Conservation (phyloP, 1,284 basidiomycete genomes). For the Cutaneotrichosporon daszewskae region DNA sequence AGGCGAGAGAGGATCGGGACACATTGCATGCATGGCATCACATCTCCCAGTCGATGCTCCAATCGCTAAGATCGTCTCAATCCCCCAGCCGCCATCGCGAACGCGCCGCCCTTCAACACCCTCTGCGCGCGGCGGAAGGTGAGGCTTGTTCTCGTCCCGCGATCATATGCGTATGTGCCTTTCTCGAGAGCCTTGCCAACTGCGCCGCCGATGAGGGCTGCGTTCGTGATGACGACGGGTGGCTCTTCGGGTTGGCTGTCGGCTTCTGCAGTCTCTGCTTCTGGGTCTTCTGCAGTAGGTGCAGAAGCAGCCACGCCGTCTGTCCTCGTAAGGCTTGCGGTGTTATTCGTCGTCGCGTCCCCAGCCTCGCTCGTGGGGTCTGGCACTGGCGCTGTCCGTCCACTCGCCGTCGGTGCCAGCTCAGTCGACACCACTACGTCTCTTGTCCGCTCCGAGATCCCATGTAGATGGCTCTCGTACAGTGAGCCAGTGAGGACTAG, state of each 20-base stretch:
- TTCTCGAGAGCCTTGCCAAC: conserved; percentile 26
- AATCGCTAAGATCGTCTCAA: too few relatives aligned
- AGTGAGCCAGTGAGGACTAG: conserved; percentile 66
- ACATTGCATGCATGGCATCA: conserved; percentile 1
- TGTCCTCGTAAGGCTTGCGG: not conserved
- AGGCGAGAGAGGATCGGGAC: not conserved
- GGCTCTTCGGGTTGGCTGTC: not conserved
- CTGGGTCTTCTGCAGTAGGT: not conserved
- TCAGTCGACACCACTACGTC: not conserved
- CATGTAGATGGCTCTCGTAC: conserved; percentile 68
- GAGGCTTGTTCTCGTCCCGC: conserved; percentile 67
- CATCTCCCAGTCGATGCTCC: not conserved
- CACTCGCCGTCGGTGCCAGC: too few relatives aligned
- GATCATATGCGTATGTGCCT: conserved; percentile 48
- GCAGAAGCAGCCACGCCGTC: not conserved
- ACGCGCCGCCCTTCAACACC: conserved; percentile 50
- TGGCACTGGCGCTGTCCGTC: too few relatives aligned
- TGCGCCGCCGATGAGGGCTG: conserved; percentile 51
- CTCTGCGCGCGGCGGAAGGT: conserved; percentile 79
- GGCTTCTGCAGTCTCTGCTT: not conserved
- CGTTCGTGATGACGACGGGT: conserved; percentile 56
- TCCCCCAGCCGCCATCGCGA: conserved; percentile 12
- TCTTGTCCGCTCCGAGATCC: conserved; percentile 57
- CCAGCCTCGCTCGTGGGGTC: too few relatives aligned
- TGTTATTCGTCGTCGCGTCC: too few relatives aligned